These are phyloP conservation scores for Apiotrichum porosum DNA, from an alignment of 1,284 basidiomycete species.

Conservation along the genomic window DNA sequence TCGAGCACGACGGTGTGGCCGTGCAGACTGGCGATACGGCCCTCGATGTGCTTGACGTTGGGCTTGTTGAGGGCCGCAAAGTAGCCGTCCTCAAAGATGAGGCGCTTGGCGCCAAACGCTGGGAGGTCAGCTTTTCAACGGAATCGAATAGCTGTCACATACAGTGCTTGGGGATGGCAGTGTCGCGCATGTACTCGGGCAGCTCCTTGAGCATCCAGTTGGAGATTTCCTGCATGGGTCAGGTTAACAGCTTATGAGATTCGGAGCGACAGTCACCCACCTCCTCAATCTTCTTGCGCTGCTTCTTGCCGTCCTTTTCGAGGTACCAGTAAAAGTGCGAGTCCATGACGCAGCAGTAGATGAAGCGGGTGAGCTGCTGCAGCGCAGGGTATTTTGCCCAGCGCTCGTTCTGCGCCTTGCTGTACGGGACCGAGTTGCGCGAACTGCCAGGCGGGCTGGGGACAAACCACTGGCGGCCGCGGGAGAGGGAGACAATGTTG, in stretches of 20 bases:
- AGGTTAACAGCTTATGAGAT: too few species aligned
- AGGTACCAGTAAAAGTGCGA: constrained; percentile 8
- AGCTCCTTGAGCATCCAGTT: constrained; percentile 1
- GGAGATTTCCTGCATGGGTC: too few species aligned
- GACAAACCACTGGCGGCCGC: constrained; percentile 12
- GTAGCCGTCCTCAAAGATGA: constrained; percentile 27
- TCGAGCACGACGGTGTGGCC: constrained; percentile 12
- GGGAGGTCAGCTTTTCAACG: background rate
- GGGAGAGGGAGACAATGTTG: constrained; percentile 4
- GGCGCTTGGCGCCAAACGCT: constrained; percentile 28
- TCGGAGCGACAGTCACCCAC: too few species aligned
- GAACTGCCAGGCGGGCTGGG: background rate
- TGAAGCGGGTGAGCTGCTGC: background rate
- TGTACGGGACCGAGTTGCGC: constrained; percentile 7
- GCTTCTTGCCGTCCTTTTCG: constrained; percentile 2
- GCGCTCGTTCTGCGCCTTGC: background rate
- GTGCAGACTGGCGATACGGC: background rate
- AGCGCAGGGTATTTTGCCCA: background rate
- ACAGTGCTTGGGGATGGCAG: constrained; percentile 4
- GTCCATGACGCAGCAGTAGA: constrained; percentile 5
- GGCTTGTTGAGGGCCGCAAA: constrained; percentile 22
- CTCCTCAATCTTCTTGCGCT: constrained; percentile 1
- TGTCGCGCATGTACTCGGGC: background rate
- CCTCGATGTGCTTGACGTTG: constrained; percentile 22
- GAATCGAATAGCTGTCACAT: background rate